A percentile compares a stretch with the other conserved stretches of the same genome.
phyloP scores from a whole-genome alignment of 2,329 filamentous ascomycete genomes.

The Phyllosticta citriasiana region DNA sequence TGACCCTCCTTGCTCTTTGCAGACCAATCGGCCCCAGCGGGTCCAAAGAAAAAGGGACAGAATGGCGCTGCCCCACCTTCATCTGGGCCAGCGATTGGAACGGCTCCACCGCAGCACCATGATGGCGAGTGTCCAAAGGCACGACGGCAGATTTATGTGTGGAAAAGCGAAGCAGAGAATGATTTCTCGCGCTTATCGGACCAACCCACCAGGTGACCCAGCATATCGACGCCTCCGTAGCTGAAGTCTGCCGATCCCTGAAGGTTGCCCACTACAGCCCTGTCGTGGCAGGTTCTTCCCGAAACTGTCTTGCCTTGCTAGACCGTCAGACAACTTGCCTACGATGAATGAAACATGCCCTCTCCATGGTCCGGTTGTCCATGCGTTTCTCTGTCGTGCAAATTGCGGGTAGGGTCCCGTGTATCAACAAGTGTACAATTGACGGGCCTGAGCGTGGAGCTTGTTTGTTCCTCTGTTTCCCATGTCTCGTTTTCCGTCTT shows the following conservation, averaged over 20 bases:
- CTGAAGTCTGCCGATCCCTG: not conserved
- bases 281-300: not conserved
- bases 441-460: too few species aligned
- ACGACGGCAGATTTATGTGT: not conserved
- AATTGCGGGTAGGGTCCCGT: too few species aligned
- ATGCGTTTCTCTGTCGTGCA: too few species aligned
- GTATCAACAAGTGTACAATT: too few species aligned
- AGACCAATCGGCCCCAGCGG: slow-evolving; percentile 77
- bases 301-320: not conserved
- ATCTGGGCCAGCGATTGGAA: slow-evolving; percentile 60
- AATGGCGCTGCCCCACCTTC: slow-evolving; percentile 85
- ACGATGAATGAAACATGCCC: too few species aligned
- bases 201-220: not conserved
- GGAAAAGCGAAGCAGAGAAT: not conserved
- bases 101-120: slow-evolving; percentile 1
- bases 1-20: not conserved
- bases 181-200: not conserved
- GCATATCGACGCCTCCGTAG: not conserved
- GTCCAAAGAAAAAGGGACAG: slow-evolving; percentile 69
- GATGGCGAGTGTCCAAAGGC: not conserved
- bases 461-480: too few species aligned
- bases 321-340: not conserved
- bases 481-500: too few species aligned
- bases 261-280: not conserved
- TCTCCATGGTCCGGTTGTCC: too few species aligned